These are phyloP conservation scores for Amylocarpus encephaloides DNA, from an alignment of 2,329 filamentous ascomycete genomes.

Conservation along the genomic window DNA sequence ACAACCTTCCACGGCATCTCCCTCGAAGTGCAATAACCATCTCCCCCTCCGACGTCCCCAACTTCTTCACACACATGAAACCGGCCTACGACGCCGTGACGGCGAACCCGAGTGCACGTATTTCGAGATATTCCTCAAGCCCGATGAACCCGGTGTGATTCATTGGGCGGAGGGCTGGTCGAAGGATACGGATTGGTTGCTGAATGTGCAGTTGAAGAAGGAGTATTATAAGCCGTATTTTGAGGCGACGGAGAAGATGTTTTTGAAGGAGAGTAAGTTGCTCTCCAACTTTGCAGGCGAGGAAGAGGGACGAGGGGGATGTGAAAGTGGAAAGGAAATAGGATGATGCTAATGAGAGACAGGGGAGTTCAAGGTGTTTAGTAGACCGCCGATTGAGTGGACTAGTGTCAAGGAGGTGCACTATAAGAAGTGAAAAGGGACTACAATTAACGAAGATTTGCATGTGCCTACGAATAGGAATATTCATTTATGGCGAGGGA, in stretches of 20 bases:
- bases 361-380: constrained; percentile 7
- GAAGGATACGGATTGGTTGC: constrained; percentile 10
- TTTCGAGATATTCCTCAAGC: constrained; percentile 38
- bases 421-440: too few species aligned
- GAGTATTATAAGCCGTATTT: constrained; percentile 12
- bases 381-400: constrained; percentile 2
- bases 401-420: constrained; percentile 1
- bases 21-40: constrained; percentile 9
- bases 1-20: background rate
- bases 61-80: constrained; percentile 27
- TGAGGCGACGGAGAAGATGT: constrained; percentile 6
- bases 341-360: background rate
- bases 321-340: background rate
- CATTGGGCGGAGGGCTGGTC: constrained; percentile 38
- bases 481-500: too few species aligned
- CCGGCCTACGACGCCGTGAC: constrained; percentile 36
- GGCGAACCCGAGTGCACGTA: constrained; percentile 39
- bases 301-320: background rate
- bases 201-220: constrained; percentile 7
- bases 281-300: background rate
- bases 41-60: constrained; percentile 3
- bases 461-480: too few species aligned
- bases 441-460: too few species aligned
- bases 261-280: constrained; percentile 6
- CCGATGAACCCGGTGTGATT: constrained; percentile 34